These are phyloP conservation scores for Prunus mongolica DNA, from an alignment of 306 rosid species.

Conservation along the genomic window DNA sequence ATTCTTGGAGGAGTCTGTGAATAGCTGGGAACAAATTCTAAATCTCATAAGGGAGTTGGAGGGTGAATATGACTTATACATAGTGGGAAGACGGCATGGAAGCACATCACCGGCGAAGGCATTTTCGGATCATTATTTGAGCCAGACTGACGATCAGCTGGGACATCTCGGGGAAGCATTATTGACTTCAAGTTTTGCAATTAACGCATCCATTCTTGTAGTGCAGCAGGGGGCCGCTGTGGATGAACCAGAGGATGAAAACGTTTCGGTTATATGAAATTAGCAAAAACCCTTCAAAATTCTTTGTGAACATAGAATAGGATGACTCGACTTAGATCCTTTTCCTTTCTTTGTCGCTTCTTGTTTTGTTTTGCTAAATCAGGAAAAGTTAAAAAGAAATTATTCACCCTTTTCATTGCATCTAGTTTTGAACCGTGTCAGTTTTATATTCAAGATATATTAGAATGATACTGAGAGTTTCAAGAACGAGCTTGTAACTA, in stretches of 20 bases:
- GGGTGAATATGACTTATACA: conserved; percentile 16
- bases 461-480: too few relatives aligned
- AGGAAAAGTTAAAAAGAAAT: too few relatives aligned
- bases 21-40: conserved; percentile 36
- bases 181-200: conserved; percentile 34
- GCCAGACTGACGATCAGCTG: conserved; percentile 28
- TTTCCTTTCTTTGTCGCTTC: too few relatives aligned
- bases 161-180: conserved; percentile 35
- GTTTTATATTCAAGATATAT: too few relatives aligned
- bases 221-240: conserved; percentile 19
- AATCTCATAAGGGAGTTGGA: conserved; percentile 20
- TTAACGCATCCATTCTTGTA: conserved; percentile 30
- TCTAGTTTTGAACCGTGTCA: too few relatives aligned
- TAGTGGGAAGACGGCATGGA: conserved; percentile 35
- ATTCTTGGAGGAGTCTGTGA: conserved; percentile 20
- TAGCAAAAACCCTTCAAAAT: too few relatives aligned
- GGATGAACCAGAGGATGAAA: background rate
- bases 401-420: too few relatives aligned
- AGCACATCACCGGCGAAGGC: conserved; percentile 16
- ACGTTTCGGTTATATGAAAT: too few relatives aligned
- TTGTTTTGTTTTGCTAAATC: too few relatives aligned
- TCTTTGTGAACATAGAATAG: too few relatives aligned
- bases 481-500: too few relatives aligned
- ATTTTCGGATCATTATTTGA: conserved; percentile 30
- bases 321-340: too few relatives aligned